phyloP scores from a whole-genome alignment of 805 yeast genomes.

The Debaryomyces hansenii region DNA sequence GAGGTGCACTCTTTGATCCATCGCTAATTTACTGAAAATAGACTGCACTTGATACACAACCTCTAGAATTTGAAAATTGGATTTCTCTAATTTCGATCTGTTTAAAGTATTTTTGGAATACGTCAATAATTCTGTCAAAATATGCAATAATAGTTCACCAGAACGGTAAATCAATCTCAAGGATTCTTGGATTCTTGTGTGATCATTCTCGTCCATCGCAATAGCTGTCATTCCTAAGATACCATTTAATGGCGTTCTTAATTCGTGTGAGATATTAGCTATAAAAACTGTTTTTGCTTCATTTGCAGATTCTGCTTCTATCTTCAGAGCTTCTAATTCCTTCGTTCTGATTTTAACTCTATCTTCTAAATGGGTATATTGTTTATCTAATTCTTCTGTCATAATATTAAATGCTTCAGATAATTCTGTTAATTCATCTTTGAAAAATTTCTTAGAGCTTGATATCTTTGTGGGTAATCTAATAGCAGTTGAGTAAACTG shows the following conservation, averaged over 20 bases:
- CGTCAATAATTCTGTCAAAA: conserved; percentile 85
- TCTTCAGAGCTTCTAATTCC: conserved; percentile 84
- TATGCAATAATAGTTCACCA: conserved; percentile 86
- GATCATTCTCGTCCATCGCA: conserved; percentile 83
- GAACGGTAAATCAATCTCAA: conserved; percentile 82
- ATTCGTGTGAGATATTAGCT: conserved; percentile 50
- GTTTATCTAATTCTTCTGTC: conserved; percentile 84
- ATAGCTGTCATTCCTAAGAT: conserved; percentile 94
- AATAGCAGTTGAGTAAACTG: conserved; percentile 41
- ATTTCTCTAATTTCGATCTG: conserved; percentile 77
- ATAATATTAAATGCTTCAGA: conserved; percentile 88
- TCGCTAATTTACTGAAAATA: conserved; percentile 78
- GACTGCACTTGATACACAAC: conserved; percentile 82
- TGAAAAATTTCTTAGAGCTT: conserved; percentile 47
- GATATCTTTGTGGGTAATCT: conserved; percentile 39
- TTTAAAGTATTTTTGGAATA: conserved; percentile 91
- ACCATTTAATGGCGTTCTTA: conserved; percentile 94
- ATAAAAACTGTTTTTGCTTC: conserved; percentile 78
- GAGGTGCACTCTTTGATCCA: conserved; percentile 72
- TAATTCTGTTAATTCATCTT: conserved; percentile 85
- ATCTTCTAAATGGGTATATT: conserved; percentile 82
- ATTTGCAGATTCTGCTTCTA: conserved; percentile 91
- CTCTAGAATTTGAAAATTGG: conserved; percentile 77
- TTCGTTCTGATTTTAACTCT: conserved; percentile 83
- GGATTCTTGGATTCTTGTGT: conserved; percentile 65